Evolutionary conservation across 2,329 filamentous ascomycete species (phyloP).

Genomic region (Cercospora citrullina): DNA sequence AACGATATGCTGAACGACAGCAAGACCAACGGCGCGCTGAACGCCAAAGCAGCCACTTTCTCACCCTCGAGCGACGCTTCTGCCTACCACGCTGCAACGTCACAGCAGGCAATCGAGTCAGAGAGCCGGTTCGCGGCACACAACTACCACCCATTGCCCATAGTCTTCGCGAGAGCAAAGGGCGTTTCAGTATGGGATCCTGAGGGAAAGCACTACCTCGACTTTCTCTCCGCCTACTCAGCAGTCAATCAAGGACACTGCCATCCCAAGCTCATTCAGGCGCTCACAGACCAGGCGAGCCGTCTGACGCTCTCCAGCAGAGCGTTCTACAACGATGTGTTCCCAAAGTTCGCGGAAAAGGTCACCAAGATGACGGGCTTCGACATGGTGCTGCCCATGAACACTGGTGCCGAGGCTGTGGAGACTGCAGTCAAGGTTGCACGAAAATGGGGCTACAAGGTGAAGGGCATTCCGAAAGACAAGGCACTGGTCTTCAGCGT

Average conservation of each 20-base stretch:
- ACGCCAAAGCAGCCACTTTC: constrained; percentile 47
- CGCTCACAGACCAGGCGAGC: constrained; percentile 83
- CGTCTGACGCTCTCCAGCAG: constrained; percentile 88
- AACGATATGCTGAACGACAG: constrained; percentile 31
- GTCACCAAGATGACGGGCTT: constrained; percentile 87
- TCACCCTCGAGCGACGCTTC: constrained; percentile 45
- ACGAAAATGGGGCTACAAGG: constrained; percentile 96
- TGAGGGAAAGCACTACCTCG: constrained; percentile 84
- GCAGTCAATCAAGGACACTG: constrained; percentile 98
- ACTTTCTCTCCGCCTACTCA: constrained; percentile 97
- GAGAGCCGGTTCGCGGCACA: constrained; percentile 89
- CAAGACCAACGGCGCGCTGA: constrained; percentile 33
- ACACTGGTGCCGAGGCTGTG: constrained; percentile 93
- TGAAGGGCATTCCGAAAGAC: constrained; percentile 82
- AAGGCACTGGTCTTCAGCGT: constrained; percentile 83
- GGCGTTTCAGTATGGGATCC: constrained; percentile 95
- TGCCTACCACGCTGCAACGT: constrained; percentile 73
- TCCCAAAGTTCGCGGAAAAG: constrained; percentile 92
- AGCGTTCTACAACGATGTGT: constrained; percentile 98
- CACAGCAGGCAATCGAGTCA: constrained; percentile 72
- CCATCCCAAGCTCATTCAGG: constrained; percentile 92
- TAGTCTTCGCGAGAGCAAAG: constrained; percentile 84
- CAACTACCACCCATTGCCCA: constrained; percentile 96
- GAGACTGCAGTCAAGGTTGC: constrained; percentile 96
- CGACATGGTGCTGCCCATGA: constrained; percentile 98